Conservation (phyloP, 176 grass and related monocot genomes). For the Areca catechu region DNA sequence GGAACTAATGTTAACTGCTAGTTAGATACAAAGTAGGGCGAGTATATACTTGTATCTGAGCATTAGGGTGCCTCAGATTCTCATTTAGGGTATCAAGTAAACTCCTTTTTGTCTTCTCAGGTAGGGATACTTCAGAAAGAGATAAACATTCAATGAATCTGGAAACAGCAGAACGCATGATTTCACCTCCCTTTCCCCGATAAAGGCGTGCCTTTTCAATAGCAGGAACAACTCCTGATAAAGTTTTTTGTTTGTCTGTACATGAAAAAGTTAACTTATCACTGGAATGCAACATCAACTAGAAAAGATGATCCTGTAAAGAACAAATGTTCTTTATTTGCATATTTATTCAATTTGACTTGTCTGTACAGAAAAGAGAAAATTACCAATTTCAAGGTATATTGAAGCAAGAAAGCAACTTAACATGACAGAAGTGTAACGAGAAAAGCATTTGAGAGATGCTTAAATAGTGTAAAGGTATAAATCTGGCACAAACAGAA, state of each 20-base stretch:
- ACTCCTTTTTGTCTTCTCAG: constrained; percentile 77
- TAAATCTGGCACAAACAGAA: no score
- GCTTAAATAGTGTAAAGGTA: no score
- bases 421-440: no score
- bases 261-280: constrained; percentile 14
- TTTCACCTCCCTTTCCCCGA: constrained; percentile 94
- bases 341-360: no score
- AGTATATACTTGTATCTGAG: constrained; percentile 74
- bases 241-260: constrained; percentile 66
- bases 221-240: constrained; percentile 68
- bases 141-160: constrained; percentile 89
- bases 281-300: constrained; percentile 5
- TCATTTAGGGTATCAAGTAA: constrained; percentile 93
- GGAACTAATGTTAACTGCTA: background rate
- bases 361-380: no score
- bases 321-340: background rate
- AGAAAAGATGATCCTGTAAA: constrained; percentile 13
- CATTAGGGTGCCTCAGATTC: constrained; percentile 87
- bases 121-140: constrained; percentile 61
- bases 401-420: no score
- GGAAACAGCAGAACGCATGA: constrained; percentile 86
- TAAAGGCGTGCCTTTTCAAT: constrained; percentile 97
- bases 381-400: no score
- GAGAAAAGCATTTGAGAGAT: no score
- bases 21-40: background rate